Base-by-base conservation (phyloP, 1,284 basidiomycete genomes). In the Lentinus polychrous region DNA sequence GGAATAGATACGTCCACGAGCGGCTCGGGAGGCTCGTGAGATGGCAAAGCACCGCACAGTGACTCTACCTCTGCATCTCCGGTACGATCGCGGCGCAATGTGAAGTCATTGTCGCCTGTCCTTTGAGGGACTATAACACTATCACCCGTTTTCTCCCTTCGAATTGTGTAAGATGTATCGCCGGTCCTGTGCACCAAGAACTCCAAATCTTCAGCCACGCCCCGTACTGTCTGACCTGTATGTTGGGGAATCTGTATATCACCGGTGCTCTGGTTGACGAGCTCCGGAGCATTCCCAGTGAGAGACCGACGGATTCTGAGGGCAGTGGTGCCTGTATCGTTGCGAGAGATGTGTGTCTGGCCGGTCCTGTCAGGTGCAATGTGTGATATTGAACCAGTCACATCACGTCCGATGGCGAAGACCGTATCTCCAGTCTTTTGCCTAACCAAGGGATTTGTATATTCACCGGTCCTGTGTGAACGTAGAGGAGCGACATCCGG, bases 1-100 rank as follows among this genome's bases (percentile, higher is more conserved):
- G 52, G 55, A n/a, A 55, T 46, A 24, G 41, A 54, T n/a, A 62
- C 42, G 48, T 62, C 60, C 22, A 60, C 57, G 45, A 61, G 57
- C 49, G 58, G 57, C n/a, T 54, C 57, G 2, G 55, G 52, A 5
- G 49, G 49, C 5, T 45, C 34, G 12, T 51, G 46, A 2, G 48
- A 46, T 1, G 54, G 51, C 46, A 58, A 49, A 1, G 52, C 42
- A 1, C 62, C 62, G 2, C 62, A 51, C 12, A 62, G 53, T 1
- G 62, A 64, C 35, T 59, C 62, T 1, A 64, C 59, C 35, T 53
- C 52, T 22, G 47, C 50, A 24, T 52, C 52, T 7, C 52, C 52
- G 14, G 50, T 52, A 11, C 50, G 52, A 31, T 54, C 48, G 12
- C 44, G 41, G 22, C 37, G 52, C 23, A 53, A 23, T 1, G 33